Base-by-base conservation (phyloP, 2,329 filamentous ascomycete genomes). In the Calonectria ilicicola region DNA sequence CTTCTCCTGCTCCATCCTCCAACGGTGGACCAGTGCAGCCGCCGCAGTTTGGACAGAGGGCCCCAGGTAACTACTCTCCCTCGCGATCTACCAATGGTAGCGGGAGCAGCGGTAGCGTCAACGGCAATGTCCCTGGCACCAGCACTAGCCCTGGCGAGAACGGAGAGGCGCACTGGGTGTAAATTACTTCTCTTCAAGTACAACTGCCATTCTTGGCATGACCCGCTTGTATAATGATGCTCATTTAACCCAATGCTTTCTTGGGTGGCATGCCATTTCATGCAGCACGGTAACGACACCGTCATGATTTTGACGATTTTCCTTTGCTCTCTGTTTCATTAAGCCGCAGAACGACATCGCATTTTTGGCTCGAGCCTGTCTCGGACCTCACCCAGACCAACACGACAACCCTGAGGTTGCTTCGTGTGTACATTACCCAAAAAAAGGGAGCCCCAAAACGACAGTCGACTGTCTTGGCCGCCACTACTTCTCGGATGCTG, bases 281-380 rank as follows among this genome's bases (percentile, higher is more conserved):
- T 80, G 78, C 80, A 81, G 79, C 79, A 80, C 78, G 78, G 78
- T 82, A 74, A 83, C 80, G 83, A 84, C 73, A 80, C 80, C 79
- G 78, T 78, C 80, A 86, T 80, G 83, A 86, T 76, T 81, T 47
- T 85, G 80, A 86, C 80, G 84, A 86, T 80, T 84, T 81, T 82
- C 80, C 77, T 82, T 82, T 75, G 79, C 78, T 78, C 75, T 80
- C 77, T 83, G 81, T 83, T 81, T 80, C 78, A 80, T 76, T 79
- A 81, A 72, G 76, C 72, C 76, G 68, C 73, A 75, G 74, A 77
- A 77, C 68, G 75, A 77, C 70, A 73, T 75, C 71, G 65, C 65
- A 74, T 76, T 72, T 72, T 47, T 75, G 79, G 74, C 71, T 69
- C 74, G 69, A 75, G 78, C 73, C 74, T 73, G 74, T 65, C 70